Base-by-base conservation (phyloP, 352 stramenopile species). In the Hyaloperonospora brassicae region DNA sequence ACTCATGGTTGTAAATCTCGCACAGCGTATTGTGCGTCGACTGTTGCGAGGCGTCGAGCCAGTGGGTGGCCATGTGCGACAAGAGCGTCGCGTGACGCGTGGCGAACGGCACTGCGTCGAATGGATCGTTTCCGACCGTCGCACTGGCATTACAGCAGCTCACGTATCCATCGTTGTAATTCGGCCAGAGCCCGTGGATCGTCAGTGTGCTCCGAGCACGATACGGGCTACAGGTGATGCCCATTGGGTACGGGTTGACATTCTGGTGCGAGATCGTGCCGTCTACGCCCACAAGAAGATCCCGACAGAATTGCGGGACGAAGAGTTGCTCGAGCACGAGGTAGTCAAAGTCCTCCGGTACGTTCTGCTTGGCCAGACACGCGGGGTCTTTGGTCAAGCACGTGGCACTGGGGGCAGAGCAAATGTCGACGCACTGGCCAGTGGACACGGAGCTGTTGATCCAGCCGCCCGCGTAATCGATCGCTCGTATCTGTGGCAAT, bases 1-100 rank as follows among this genome's bases (percentile, higher is more conserved):
- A 90, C 68, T 90, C 79, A 64, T 93, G 79, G 67, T 93, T 86
- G 76, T 90, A 93, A 35, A 88, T 71, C 51, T 89, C 79, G 43
- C 82, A 92, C 40, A 87, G 60, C 45, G 73, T 63, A 27, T 71
- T 70, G 46, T 68, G 62, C 30, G 52, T 62, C 27, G 66, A 70
- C n/a, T 58, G 38, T 47, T 79, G 66, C 24, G 73, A 75, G 0
- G 73, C 64, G 50, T 84, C 73, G 35, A 78, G 49, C 73, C 70
- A 84, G 4, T 61, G 49, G 7, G 57, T 34, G n/a, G 52, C 44
- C 70, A 80, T 80, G 41, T 59, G 56, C 22, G 31, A 46, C 10
- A 84, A 59, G 36, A 84, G 60, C 21, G 61, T 41, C 2, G 47
- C 27, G 0, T 68, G 61, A 43, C 73, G 55, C n/a, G n/a, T n/a